Conservation (phyloP, 139 green algal genomes). For the Micromonas commoda region DNA sequence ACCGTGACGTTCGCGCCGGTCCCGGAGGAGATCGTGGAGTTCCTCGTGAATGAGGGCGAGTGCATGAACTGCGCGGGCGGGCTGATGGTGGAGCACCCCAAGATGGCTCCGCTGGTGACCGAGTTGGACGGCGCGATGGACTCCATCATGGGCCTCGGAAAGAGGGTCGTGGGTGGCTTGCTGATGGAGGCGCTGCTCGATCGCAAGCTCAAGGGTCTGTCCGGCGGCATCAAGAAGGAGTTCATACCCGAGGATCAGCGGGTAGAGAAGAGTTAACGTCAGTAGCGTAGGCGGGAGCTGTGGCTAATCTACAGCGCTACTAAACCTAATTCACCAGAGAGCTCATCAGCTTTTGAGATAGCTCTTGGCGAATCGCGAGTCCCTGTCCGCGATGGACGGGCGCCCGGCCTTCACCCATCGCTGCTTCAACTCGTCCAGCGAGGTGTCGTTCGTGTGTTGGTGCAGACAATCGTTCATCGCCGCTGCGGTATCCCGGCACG, state of each 20-base stretch:
- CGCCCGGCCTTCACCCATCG: not conserved
- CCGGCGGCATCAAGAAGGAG: too few relatives aligned
- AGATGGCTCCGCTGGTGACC: not conserved
- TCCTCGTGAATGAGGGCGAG: not conserved
- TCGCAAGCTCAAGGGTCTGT: too few relatives aligned
- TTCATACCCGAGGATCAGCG: too few relatives aligned
- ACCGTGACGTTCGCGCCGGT: not conserved
- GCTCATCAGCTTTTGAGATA: not conserved
- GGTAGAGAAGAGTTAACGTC: too few relatives aligned
- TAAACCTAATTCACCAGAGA: too few relatives aligned
- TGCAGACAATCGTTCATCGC: not conserved
- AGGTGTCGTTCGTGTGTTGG: not conserved
- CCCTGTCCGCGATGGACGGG: not conserved
- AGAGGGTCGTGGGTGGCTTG: too few relatives aligned
- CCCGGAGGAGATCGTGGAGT: conserved; percentile 13
- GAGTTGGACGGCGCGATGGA: conserved; percentile 18
- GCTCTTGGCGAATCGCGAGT: too few relatives aligned
- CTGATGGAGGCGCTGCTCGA: too few relatives aligned
- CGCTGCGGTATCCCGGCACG: not conserved
- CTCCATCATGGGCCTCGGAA: conserved; percentile 13
- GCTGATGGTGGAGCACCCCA: conserved; percentile 29
- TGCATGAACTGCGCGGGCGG: conserved; percentile 26
- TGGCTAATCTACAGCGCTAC: too few relatives aligned
- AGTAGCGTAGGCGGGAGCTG: too few relatives aligned
- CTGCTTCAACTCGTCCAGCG: not conserved